Base-by-base conservation (phyloP, 345 rosid genomes). In the Hibiscus syriacus region DNA sequence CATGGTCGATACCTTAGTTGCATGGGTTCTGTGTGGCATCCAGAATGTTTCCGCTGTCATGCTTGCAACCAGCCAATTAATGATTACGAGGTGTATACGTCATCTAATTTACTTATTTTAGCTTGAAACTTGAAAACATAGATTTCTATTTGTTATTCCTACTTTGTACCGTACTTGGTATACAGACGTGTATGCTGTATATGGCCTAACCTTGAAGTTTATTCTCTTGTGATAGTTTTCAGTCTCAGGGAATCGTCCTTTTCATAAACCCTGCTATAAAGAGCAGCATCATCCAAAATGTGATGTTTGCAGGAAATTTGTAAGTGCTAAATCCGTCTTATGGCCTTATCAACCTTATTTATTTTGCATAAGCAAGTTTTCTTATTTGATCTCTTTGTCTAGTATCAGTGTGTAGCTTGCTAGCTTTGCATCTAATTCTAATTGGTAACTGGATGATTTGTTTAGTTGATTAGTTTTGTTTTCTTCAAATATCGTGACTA, bases 201-300 rank as follows among this genome's bases (percentile, higher is more conserved):
- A 22, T 52, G 41, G 72, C 39, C 74, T 82, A 70, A 78, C 46
- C 38, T 67, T 46, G 49, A 36, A 41, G 8, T 65, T 63, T 67
- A 11, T 27, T 70, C 59, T 34, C 29, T 69, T 22, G 53, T 74
- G 52, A 79, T 72, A 90, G 96, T 87, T 80, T 74, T 83, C 91
- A 9, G 78, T 90, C 80, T 87, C 86, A 2, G 87, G 81, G 38
- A 84, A 82, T 74, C 84, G 74, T 10, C 92, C 96, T 23, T 95
- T 77, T 68, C 99, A 90, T 78, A 95, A 95, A 72, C 43, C 91
- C 64, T 95, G 99, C 85, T 82, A 82, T 61, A 95, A 80, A 85
- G 80, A 88, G 75, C 88, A 66, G 8, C 80, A 87, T 80, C 97
- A 90, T 73, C 99, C 99, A 34, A 90, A 68, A 79, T 95, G 99